phyloP scores from a whole-genome alignment of 2,329 filamentous ascomycete species.

The Ascochyta viciae-villosae region DNA sequence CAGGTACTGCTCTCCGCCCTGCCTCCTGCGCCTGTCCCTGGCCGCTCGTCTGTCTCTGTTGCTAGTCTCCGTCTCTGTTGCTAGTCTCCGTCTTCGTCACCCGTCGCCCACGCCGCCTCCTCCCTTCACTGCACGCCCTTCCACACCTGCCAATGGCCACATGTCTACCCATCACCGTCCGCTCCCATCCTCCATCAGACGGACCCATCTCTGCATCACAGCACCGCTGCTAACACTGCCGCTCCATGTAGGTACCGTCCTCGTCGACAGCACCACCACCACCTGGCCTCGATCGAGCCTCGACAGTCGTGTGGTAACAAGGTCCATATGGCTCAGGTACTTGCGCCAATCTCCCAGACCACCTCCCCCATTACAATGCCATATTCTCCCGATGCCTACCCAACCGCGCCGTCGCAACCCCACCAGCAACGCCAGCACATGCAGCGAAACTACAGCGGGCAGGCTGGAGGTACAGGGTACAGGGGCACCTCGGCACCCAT shows the following conservation, averaged over 20 bases:
- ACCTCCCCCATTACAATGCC: conserved; percentile 59
- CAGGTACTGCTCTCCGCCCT: conserved; percentile 34
- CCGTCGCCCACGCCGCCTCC: conserved; percentile 12
- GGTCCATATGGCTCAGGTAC: conserved; percentile 54
- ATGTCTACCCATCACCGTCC: conserved; percentile 17
- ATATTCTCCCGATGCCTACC: conserved; percentile 58
- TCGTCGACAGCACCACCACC: conserved; percentile 18
- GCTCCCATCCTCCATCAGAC: conserved; percentile 8
- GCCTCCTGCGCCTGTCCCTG: background rate
- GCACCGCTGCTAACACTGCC: conserved; percentile 27
- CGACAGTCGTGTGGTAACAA: conserved; percentile 26
- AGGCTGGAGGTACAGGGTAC: conserved; percentile 50
- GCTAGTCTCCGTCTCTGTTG: background rate
- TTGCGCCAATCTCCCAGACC: conserved; percentile 56
- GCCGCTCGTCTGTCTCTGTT: background rate
- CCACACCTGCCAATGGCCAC: conserved; percentile 3
- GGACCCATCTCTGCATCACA: background rate
- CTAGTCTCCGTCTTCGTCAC: conserved; percentile 2
- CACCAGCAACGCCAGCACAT: conserved; percentile 42
- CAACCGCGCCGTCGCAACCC: conserved; percentile 46
- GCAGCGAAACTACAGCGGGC: conserved; percentile 53
- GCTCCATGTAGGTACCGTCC: conserved; percentile 16
- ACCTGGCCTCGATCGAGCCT: conserved; percentile 30
- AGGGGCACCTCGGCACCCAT: conserved; percentile 55
- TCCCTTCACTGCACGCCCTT: conserved; percentile 10